Base-by-base conservation (phyloP, 306 rosid species). In the Malus sieversii region DNA sequence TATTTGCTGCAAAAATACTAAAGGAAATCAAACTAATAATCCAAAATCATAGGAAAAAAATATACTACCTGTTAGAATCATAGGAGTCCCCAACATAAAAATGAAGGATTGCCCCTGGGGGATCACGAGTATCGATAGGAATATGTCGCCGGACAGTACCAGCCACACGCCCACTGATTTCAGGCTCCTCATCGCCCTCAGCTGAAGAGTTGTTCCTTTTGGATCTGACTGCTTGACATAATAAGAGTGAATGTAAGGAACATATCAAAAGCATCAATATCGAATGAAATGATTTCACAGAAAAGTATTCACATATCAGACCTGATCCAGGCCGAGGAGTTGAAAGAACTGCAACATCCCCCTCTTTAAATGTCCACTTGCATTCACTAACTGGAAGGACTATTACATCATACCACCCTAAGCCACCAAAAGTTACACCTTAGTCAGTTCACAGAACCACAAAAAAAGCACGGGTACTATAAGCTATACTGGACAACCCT, bases 351-450 rank as follows among this genome's bases (percentile, higher is more conserved):
- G 99, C 99, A 82, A 95, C 99, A 88, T 95, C 99, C 10, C 99
- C 99, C 91, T 95, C 99, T 90, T 95, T 95, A 87, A 95, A 95
- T 65, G 92, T 72, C 97, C 99, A 95, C 82, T 89, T 95, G 87
- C 87, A 89, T 76, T 90, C 99, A 27, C 89, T 90, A 68, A 75
- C 83, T n/a, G 99, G 97, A 85, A 90, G 93, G 72, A 92, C 89
- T 79, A 92, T 84, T 71, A 89, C 97, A 83, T 95, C 99, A 83
- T 87, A 95, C 99, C 99, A 95, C 53, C 99, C 99, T 92, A 85
- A 38, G 60, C 71, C 77, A 78, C 81, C n/a, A 71, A 76, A 76
- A 78, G 58, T 68, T 59, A 78, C 42, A 75, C 74, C 22, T 76
- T 73, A 74, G 30, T 46, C 58, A 76, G 57, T 79, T 57, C 48